Percentiles rank a stretch among this genome's conserved stretches.
phyloP scores from a whole-genome alignment of 2,329 filamentous ascomycete genomes.

The Zelopaecilomyces penicillatus region DNA sequence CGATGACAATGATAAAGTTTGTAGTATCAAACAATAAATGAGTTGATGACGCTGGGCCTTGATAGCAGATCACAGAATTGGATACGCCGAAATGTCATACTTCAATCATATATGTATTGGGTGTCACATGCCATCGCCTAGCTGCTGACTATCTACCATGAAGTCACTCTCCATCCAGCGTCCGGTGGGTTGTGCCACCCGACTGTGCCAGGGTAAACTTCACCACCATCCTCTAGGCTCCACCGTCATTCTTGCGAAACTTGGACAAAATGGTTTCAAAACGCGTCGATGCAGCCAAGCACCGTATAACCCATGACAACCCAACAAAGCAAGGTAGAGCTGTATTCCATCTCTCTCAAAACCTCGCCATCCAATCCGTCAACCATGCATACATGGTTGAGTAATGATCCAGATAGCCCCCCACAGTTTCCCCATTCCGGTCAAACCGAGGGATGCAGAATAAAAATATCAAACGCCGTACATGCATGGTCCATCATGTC shows the following conservation, averaged over 20 bases:
- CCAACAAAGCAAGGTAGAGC: neutral
- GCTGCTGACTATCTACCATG: too few relatives aligned
- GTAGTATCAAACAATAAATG: neutral
- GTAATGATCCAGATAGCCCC: neutral
- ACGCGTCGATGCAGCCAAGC: neutral
- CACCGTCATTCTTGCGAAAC: neutral
- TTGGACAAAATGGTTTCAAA: neutral
- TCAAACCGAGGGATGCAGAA: slow-evolving; percentile 11
- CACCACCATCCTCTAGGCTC: neutral
- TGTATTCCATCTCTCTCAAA: neutral
- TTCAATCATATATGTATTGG: too few relatives aligned
- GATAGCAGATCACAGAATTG: neutral
- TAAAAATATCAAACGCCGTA: slow-evolving; percentile 20
- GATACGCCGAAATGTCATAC: too few relatives aligned
- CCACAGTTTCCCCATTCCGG: neutral
- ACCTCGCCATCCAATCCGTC: neutral
- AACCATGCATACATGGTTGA: neutral
- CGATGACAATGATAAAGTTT: neutral
- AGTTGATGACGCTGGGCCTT: neutral
- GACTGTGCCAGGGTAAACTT: neutral
- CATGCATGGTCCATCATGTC: slow-evolving; percentile 18
- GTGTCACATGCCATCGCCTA: too few relatives aligned
- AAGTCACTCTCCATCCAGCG: too few relatives aligned
- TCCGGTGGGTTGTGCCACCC: too few relatives aligned
- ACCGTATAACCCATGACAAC: neutral